Evolutionary conservation across 1,284 basidiomycete species (phyloP).

Genomic region (Irpex rosettiformis): DNA sequence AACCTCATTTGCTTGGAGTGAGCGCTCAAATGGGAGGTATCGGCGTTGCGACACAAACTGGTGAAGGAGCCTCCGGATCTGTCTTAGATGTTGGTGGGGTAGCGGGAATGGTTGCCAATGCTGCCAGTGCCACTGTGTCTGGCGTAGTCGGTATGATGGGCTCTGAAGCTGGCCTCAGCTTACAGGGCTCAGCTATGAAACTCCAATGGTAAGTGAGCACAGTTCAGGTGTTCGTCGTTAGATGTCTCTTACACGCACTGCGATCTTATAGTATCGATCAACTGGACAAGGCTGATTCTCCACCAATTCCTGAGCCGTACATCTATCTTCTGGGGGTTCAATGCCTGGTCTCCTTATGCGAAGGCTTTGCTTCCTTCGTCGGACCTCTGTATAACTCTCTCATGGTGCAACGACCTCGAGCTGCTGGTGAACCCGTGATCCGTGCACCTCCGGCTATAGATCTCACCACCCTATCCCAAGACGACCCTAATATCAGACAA

Average conservation of each 20-base stretch:
- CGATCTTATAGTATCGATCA: conserved; percentile 77
- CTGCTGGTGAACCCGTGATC: conserved; percentile 61
- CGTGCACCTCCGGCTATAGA: conserved; percentile 76
- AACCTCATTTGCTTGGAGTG: conserved; percentile 79
- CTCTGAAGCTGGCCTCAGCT: conserved; percentile 62
- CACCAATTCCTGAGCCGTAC: conserved; percentile 88
- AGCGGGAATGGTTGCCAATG: conserved; percentile 80
- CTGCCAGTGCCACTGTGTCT: conserved; percentile 76
- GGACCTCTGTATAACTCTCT: conserved; percentile 68
- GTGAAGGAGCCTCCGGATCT: conserved; percentile 32
- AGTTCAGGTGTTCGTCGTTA: too few species aligned
- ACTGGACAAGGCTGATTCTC: conserved; percentile 93
- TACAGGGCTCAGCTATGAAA: conserved; percentile 76
- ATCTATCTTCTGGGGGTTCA: conserved; percentile 90
- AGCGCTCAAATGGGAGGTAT: conserved; percentile 78
- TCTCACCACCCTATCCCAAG: conserved; percentile 51
- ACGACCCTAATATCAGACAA: conserved; percentile 53
- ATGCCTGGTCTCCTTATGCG: conserved; percentile 83
- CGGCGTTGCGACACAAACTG: conserved; percentile 41
- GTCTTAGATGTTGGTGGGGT: conserved; percentile 67
- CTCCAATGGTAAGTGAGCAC: conserved; percentile 65
- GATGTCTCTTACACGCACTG: not conserved
- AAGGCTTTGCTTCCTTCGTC: conserved; percentile 78
- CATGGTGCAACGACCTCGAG: conserved; percentile 61
- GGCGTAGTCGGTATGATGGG: conserved; percentile 73